Base-by-base conservation (phyloP, 495 filamentous ascomycete genomes). In the Xylaria intraflava region DNA sequence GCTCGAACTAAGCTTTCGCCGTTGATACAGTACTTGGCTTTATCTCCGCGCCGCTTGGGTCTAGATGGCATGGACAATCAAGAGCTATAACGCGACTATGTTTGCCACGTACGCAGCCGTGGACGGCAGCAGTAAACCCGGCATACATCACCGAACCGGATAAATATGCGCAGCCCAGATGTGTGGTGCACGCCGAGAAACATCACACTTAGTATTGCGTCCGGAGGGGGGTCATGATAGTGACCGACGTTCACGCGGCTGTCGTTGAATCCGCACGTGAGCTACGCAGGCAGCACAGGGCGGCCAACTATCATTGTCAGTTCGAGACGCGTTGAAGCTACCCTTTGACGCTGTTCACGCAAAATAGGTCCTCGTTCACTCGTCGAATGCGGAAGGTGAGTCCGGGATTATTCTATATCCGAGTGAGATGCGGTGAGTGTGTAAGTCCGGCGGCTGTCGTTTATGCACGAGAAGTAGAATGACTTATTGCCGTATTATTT, bases 141-240 rank as follows among this genome's bases (percentile, higher is more conserved):
- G 61, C 71, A 24, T 77, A 79, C 54, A 66, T 76, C 53, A 61
- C 84, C 36, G 62, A 64, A 19, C 72, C 77, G 0, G 43, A 65
- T n/a, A n/a, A n/a, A n/a, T 38, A 70, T 74, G 62, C 65, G 69
- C 14, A 76, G 83, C 31, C 75, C 83, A 29, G 80, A 83, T 56
- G 69, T 83, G 26, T 80, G 80, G 41, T 83, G 80, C 60, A 79
- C 80, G 12, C 79, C 78, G 0, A 80, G 79, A 17, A 78, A 72
- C 22, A 83, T 85, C 46, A 82, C 79, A 0, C 60, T 73, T 0
- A 79, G 77, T 42, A 60, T 83, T 6, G 78, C 78, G 9, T 49
- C 53, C 77, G 0, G 39, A 74, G 29, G 81, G 78, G 11, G 60
- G 64, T 35, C n/a, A 68, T 79, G 3, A 61, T 51, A 0, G 60